Conservation (phyloP, 768 basidiomycete genomes). For the Fomitopsis pulvina region DNA sequence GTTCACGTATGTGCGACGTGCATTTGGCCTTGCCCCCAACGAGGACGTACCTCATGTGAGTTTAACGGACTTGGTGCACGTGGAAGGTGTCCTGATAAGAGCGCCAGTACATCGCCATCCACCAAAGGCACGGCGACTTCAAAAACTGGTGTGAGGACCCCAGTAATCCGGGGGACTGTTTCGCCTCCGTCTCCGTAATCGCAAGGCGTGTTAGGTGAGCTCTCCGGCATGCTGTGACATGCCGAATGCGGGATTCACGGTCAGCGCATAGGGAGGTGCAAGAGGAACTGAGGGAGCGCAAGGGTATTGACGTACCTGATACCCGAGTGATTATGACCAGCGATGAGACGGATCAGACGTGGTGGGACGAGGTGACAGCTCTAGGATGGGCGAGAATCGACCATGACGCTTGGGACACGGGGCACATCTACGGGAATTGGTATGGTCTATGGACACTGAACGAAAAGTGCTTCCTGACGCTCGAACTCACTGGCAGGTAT, state of each 20-base stretch:
- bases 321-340: slow-evolving; percentile 34
- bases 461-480: background rate
- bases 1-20: slow-evolving; percentile 22
- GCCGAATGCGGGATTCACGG: no score
- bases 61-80: background rate
- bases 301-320: slow-evolving; percentile 24
- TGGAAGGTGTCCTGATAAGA: background rate
- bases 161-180: slow-evolving; percentile 27
- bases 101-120: slow-evolving; percentile 29
- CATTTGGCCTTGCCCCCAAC: slow-evolving; percentile 20
- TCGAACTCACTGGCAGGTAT: slow-evolving; percentile 39
- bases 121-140: slow-evolving; percentile 32
- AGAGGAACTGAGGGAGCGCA: slow-evolving; percentile 25
- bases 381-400: slow-evolving; percentile 32
- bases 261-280: slow-evolving; percentile 25
- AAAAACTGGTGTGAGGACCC: slow-evolving; percentile 26
- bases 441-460: slow-evolving; percentile 8
- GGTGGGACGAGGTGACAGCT: slow-evolving; percentile 30
- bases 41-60: slow-evolving; percentile 28
- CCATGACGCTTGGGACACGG: slow-evolving; percentile 27
- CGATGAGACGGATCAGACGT: slow-evolving; percentile 35
- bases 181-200: slow-evolving; percentile 30
- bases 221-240: background rate
- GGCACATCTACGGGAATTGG: slow-evolving; percentile 30
- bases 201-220: slow-evolving; percentile 24